These are phyloP conservation scores for Yamadazyma laniorum DNA, from an alignment of 805 yeast genomes.

Conservation along the genomic window DNA sequence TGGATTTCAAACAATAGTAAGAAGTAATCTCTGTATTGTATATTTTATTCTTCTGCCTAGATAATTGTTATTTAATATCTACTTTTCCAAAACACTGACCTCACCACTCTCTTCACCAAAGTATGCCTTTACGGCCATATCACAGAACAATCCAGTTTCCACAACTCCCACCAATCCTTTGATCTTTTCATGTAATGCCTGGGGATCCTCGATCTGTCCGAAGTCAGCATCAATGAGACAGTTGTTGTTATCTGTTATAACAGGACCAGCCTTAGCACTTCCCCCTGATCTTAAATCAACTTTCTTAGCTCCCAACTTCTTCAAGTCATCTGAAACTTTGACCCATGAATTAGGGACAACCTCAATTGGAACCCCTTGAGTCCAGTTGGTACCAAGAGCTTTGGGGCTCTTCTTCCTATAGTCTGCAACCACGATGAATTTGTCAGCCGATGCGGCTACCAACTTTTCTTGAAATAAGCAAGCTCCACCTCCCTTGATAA, in stretches of 20 bases:
- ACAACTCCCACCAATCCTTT: conserved; percentile 88
- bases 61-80: not conserved
- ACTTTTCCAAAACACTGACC: conserved; percentile 16
- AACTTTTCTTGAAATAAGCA: conserved; percentile 95
- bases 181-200: conserved; percentile 58
- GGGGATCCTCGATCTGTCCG: conserved; percentile 61
- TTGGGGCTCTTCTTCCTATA: conserved; percentile 73
- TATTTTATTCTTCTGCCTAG: no score
- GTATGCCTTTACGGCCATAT: conserved; percentile 75
- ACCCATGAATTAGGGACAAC: conserved; percentile 87
- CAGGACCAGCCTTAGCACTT: conserved; percentile 93
- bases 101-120: conserved; percentile 84
- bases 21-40: no score
- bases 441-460: conserved; percentile 76
- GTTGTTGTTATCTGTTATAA: conserved; percentile 93
- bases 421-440: conserved; percentile 89
- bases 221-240: conserved; percentile 91
- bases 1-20: conserved; percentile 73
- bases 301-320: conserved; percentile 58
- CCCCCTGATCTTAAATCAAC: conserved; percentile 81
- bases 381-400: conserved; percentile 77
- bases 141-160: conserved; percentile 87
- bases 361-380: conserved; percentile 91
- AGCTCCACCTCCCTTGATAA: conserved; percentile 99
- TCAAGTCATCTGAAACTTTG: conserved; percentile 66